Evolutionary conservation across 2,329 filamentous ascomycete genomes (phyloP).

Genomic region (Fusarium brevicatenulatum): DNA sequence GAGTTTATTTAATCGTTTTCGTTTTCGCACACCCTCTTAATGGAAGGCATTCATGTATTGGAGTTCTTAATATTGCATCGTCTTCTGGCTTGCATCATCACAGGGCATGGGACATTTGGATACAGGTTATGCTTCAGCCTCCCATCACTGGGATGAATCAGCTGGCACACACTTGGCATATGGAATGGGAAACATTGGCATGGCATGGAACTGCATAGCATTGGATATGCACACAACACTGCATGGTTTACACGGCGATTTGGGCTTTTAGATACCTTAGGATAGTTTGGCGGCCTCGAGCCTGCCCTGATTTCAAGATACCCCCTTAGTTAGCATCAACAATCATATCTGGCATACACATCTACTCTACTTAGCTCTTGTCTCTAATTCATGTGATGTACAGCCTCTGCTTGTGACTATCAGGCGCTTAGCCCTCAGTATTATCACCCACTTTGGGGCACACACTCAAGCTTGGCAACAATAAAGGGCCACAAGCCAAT

Average conservation of each 20-base stretch:
- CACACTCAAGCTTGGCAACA: not conserved
- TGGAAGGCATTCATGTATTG: constrained; percentile 26
- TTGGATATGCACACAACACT: constrained; percentile 23
- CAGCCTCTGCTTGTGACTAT: constrained; percentile 9
- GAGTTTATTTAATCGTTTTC: constrained; percentile 27
- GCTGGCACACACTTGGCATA: constrained; percentile 26
- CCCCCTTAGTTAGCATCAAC: constrained; percentile 34
- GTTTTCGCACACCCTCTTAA: constrained; percentile 12
- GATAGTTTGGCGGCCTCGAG: constrained; percentile 34
- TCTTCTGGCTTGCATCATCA: constrained; percentile 13
- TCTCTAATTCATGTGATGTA: constrained; percentile 23
- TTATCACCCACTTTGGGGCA: not conserved
- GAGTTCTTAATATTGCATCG: constrained; percentile 28
- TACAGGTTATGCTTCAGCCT: constrained; percentile 34
- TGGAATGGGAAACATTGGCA: constrained; percentile 16
- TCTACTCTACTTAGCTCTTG: not conserved
- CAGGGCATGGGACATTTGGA: constrained; percentile 22
- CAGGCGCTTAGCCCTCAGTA: not conserved
- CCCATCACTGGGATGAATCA: constrained; percentile 33
- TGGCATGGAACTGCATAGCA: constrained; percentile 7
- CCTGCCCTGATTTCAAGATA: constrained; percentile 38
- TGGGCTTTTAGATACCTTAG: constrained; percentile 39
- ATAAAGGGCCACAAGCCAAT: constrained; percentile 9
- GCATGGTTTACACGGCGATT: constrained; percentile 28
- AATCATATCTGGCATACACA: constrained; percentile 22